phyloP scores from a whole-genome alignment of 305 asterid genomes.

The Fraxinus floribunda region DNA sequence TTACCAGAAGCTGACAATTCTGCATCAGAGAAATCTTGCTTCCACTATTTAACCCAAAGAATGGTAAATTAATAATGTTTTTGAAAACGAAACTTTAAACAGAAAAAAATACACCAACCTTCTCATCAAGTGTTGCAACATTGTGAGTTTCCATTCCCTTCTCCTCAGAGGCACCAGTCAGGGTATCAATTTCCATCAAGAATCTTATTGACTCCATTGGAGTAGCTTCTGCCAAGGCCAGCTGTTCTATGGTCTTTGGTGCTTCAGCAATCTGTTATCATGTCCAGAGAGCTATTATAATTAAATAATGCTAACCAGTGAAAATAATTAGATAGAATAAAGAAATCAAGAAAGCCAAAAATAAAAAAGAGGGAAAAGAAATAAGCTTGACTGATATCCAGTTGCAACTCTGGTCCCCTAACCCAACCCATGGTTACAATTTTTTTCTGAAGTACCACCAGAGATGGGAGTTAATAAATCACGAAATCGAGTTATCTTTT shows the following conservation, averaged over 20 bases:
- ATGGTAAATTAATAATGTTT: conserved; percentile 20
- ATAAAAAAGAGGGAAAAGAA: background rate
- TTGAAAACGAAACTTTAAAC: conserved; percentile 16
- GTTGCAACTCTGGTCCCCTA: conserved; percentile 1
- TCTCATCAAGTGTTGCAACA: conserved; percentile 39
- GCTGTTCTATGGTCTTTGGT: conserved; percentile 53
- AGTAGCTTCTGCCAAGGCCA: conserved; percentile 72
- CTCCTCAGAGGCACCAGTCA: conserved; percentile 40
- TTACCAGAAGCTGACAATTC: conserved; percentile 33
- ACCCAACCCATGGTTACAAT: background rate
- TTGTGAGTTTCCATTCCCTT: conserved; percentile 33
- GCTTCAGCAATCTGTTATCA: conserved; percentile 38
- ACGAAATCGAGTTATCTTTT: background rate
- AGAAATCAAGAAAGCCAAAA: background rate
- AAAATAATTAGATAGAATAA: background rate
- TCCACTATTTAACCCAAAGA: conserved; percentile 40
- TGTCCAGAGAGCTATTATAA: background rate
- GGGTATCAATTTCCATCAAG: conserved; percentile 43
- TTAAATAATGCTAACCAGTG: background rate
- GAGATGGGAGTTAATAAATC: background rate
- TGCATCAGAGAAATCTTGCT: conserved; percentile 48
- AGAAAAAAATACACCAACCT: conserved; percentile 46
- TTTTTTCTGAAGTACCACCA: background rate
- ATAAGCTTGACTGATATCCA: background rate
- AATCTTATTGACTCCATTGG: conserved; percentile 75